A percentile compares a stretch with the other conserved stretches of the same genome.
Evolutionary conservation across 345 rosid genomes (phyloP).

Genomic region (Citrus glauca): DNA sequence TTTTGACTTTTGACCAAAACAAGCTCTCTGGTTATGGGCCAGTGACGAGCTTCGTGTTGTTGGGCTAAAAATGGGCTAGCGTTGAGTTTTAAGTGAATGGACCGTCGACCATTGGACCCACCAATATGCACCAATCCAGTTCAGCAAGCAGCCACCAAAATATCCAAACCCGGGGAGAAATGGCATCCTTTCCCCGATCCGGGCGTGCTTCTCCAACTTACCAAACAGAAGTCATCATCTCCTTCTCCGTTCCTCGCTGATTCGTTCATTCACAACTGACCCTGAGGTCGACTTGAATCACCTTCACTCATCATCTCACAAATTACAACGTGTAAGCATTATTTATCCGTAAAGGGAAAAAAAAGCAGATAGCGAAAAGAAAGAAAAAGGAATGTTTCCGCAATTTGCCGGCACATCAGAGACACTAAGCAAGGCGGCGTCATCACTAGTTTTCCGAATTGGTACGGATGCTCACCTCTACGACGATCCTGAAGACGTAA

Average conservation of each 20-base stretch:
- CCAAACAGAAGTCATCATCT: background rate
- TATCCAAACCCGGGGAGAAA: background rate
- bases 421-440: constrained; percentile 93
- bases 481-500: constrained; percentile 94
- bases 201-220: background rate
- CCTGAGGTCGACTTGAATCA: too few relatives aligned
- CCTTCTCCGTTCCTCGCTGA: too few relatives aligned
- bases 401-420: constrained; percentile 82
- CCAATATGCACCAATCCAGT: too few relatives aligned
- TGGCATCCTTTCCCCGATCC: background rate
- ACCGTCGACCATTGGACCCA: background rate
- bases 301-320: background rate
- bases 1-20: too few relatives aligned
- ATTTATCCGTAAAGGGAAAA: background rate
- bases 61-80: background rate
- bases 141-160: background rate
- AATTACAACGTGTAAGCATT: background rate
- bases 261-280: too few relatives aligned
- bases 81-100: background rate
- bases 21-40: too few relatives aligned
- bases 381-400: constrained; percentile 35
- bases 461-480: constrained; percentile 97
- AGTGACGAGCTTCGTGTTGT: background rate
- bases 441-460: constrained; percentile 77
- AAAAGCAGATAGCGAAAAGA: background rate